These are phyloP conservation scores for Laburnicola sp. DNA, from an alignment of 2,329 filamentous ascomycete species.

Conservation along the genomic window DNA sequence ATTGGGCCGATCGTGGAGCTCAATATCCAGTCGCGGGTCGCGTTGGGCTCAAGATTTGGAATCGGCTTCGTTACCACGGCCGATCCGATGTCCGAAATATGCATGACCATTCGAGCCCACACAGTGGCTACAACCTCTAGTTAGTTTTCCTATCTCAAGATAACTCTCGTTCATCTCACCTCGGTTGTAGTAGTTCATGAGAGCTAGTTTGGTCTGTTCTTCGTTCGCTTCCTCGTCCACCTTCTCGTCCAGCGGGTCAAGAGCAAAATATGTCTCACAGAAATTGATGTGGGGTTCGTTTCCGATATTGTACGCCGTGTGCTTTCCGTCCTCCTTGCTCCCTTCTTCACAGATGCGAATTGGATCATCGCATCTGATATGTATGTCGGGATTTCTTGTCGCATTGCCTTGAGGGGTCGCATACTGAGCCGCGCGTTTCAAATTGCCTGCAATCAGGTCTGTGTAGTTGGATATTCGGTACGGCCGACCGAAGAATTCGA, in stretches of 20 bases:
- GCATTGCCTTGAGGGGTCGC: conserved; percentile 27
- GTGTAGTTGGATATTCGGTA: conserved; percentile 32
- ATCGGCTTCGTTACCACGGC: conserved; percentile 28
- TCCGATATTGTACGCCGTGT: conserved; percentile 40
- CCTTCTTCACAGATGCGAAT: conserved; percentile 30
- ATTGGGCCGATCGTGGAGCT: conserved; percentile 26
- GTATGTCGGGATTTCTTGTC: conserved; percentile 34
- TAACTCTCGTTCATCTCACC: conserved; percentile 12
- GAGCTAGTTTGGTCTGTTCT: conserved; percentile 24
- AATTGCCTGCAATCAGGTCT: conserved; percentile 31
- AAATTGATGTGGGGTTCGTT: conserved; percentile 43
- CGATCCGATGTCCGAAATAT: conserved; percentile 33
- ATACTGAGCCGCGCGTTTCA: conserved; percentile 36
- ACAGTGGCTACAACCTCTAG: conserved; percentile 23
- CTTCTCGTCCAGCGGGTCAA: conserved; percentile 28
- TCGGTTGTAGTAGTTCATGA: conserved; percentile 41
- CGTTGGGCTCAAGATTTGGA: conserved; percentile 20
- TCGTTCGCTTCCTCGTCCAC: conserved; percentile 30
- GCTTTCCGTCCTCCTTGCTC: conserved; percentile 34
- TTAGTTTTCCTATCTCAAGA: neutral
- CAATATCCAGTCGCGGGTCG: conserved; percentile 27
- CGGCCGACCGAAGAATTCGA: conserved; percentile 36
- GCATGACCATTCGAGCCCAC: conserved; percentile 44
- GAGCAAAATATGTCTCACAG: conserved; percentile 33
- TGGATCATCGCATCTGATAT: conserved; percentile 42